These are phyloP conservation scores for Colletotrichum camelliae DNA, from an alignment of 2,329 filamentous ascomycete species.

Conservation along the genomic window DNA sequence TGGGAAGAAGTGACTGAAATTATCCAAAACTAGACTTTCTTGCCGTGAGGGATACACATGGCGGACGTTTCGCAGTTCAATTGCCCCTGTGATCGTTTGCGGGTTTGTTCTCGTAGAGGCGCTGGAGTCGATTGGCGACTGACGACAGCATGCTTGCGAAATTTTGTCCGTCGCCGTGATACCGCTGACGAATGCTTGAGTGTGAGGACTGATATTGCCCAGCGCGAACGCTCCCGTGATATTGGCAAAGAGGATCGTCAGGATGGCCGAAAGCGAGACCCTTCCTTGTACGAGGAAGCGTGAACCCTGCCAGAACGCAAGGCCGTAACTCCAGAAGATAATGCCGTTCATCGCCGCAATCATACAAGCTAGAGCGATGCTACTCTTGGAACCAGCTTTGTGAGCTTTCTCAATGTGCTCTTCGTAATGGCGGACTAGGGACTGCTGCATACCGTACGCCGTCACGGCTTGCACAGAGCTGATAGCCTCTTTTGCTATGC, in stretches of 20 bases:
- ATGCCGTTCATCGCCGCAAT: slow-evolving; percentile 87
- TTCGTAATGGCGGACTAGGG: slow-evolving; percentile 87
- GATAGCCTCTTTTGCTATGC: slow-evolving; percentile 91
- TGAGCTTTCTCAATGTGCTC: slow-evolving; percentile 73
- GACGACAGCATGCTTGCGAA: slow-evolving; percentile 43
- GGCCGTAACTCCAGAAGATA: slow-evolving; percentile 63
- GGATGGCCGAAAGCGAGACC: too few relatives aligned
- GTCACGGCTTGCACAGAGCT: slow-evolving; percentile 91
- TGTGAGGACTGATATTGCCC: too few relatives aligned
- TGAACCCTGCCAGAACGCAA: too few relatives aligned
- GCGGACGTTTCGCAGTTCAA: slow-evolving; percentile 82
- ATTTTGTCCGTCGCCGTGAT: too few relatives aligned
- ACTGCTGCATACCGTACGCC: slow-evolving; percentile 92
- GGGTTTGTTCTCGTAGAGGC: slow-evolving; percentile 73
- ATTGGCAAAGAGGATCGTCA: too few relatives aligned
- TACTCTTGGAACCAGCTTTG: slow-evolving; percentile 75
- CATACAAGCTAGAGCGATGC: slow-evolving; percentile 81
- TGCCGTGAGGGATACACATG: slow-evolving; percentile 95
- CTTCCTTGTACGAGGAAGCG: too few relatives aligned
- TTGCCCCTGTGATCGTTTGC: slow-evolving; percentile 74
- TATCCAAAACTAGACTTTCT: slow-evolving; percentile 87
- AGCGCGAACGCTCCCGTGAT: too few relatives aligned
- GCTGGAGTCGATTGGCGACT: slow-evolving; percentile 82
- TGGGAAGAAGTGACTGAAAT: slow-evolving; percentile 79
- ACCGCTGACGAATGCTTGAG: too few relatives aligned